phyloP scores from a whole-genome alignment of 306 rosid species.

The Inga laurina region DNA sequence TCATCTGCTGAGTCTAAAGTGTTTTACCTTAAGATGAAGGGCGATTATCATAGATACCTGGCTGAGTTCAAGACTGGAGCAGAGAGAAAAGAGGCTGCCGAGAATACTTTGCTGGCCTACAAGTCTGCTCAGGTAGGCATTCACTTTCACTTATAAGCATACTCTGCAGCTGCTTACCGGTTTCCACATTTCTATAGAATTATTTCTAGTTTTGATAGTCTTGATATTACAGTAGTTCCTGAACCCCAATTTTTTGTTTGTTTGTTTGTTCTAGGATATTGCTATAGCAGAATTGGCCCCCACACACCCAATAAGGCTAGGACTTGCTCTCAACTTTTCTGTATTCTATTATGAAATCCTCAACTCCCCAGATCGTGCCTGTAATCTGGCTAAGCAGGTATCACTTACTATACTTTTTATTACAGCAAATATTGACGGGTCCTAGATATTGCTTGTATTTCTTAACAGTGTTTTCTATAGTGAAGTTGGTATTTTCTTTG shows the following conservation, averaged over 20 bases:
- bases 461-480: background rate
- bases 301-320: constrained; percentile 95
- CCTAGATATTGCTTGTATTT: background rate
- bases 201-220: background rate
- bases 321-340: constrained; percentile 97
- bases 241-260: background rate
- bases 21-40: constrained; percentile 93
- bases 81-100: constrained; percentile 92
- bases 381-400: constrained; percentile 96
- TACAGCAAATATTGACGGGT: background rate
- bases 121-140: constrained; percentile 87
- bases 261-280: constrained; percentile 62
- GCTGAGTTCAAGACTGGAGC: constrained; percentile 90
- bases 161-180: background rate
- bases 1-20: constrained; percentile 79
- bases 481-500: background rate
- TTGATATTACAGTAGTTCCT: background rate
- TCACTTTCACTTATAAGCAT: background rate
- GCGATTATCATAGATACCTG: constrained; percentile 92
- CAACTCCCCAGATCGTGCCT: constrained; percentile 95
- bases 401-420: background rate
- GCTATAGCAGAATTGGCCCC: constrained; percentile 81
- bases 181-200: background rate
- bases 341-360: constrained; percentile 97
- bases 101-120: constrained; percentile 91